Evolutionary conservation across 345 rosid genomes (phyloP).

Genomic region (Ceriops decandra): DNA sequence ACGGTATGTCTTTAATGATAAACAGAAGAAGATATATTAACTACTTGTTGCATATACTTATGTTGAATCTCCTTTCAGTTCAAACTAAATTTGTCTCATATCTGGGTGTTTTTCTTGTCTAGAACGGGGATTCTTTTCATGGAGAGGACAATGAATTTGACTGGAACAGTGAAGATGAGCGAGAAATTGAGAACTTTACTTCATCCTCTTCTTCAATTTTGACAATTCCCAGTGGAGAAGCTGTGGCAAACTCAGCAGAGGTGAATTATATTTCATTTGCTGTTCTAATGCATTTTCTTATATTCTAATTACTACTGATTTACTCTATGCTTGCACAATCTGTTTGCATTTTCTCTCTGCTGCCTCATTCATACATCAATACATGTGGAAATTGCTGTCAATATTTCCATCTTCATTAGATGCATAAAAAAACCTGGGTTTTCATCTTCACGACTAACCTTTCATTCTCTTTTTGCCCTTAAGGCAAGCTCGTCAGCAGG

Average conservation of each 20-base stretch:
- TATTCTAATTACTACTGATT: no score
- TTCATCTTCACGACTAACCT: constrained; percentile 7
- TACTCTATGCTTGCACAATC: no score
- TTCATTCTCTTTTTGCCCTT: constrained; percentile 10
- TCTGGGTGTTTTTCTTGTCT: not conserved
- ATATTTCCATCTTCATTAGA: not conserved
- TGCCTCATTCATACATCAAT: not conserved
- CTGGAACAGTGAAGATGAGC: constrained; percentile 72
- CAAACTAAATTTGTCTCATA: no score
- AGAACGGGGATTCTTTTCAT: constrained; percentile 38
- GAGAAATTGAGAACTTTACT: constrained; percentile 42
- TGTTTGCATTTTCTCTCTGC: no score
- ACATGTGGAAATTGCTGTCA: not conserved
- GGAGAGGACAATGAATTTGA: constrained; percentile 39
- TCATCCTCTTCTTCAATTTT: constrained; percentile 26
- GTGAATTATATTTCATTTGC: constrained; percentile 3
- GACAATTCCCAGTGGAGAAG: constrained; percentile 26
- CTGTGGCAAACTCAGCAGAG: constrained; percentile 13
- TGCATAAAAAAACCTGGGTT: not conserved
- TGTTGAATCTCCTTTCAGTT: no score
- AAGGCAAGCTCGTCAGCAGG: constrained; percentile 51
- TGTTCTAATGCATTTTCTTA: not conserved
- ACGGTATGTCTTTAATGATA: no score
- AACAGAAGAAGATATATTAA: no score
- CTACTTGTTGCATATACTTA: no score